Conservation (phyloP, 257 asterid genomes). For the Scutellaria baicalensis region DNA sequence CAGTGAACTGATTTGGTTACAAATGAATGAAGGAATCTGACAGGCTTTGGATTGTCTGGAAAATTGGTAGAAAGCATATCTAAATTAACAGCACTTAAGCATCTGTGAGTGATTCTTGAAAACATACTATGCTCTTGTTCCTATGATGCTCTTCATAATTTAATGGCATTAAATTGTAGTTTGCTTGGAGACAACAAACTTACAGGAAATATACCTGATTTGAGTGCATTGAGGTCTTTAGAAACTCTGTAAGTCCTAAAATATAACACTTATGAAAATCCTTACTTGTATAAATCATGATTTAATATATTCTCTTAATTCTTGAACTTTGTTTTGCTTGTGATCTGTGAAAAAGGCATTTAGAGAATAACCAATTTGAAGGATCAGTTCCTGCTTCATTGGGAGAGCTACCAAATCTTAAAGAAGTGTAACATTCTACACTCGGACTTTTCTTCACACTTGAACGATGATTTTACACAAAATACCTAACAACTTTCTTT, state of each 20-base stretch:
- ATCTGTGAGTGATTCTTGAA: slow-evolving; percentile 50
- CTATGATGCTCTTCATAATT: background rate
- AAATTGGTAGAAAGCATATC: slow-evolving; percentile 42
- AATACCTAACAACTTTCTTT: background rate
- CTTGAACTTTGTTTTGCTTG: background rate
- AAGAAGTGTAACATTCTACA: slow-evolving; percentile 46
- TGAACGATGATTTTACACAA: background rate
- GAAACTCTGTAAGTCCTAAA: slow-evolving; percentile 52
- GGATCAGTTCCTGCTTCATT: slow-evolving; percentile 57
- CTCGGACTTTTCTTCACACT: background rate
- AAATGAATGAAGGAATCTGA: slow-evolving; percentile 53
- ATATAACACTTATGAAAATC: background rate
- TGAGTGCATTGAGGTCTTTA: slow-evolving; percentile 45
- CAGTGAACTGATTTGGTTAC: background rate
- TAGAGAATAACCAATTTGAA: slow-evolving; percentile 69
- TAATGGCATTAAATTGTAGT: slow-evolving; percentile 25
- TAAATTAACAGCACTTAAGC: slow-evolving; percentile 50
- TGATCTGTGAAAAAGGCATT: slow-evolving; percentile 40
- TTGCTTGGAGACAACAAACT: slow-evolving; percentile 72
- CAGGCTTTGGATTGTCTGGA: slow-evolving; percentile 58
- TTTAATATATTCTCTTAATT: background rate
- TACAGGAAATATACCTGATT: slow-evolving; percentile 60
- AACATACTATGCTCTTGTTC: background rate
- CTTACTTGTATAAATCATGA: background rate
- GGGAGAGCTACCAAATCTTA: slow-evolving; percentile 49